Evolutionary conservation across 2,329 filamentous ascomycete species (phyloP).

Genomic region (Penicillium digitatum): DNA sequence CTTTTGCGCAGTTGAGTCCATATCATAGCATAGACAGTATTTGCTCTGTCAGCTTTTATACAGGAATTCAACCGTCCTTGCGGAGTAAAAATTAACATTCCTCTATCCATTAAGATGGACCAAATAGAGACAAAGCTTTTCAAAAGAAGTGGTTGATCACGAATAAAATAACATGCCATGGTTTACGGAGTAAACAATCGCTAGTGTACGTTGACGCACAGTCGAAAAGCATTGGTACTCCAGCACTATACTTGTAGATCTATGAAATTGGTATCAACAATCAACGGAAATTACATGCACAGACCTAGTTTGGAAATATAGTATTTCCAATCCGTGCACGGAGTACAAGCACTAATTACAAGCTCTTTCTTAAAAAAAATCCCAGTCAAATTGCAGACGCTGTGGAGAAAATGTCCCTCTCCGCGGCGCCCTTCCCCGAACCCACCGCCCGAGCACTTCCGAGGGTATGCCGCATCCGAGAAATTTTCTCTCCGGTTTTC

Average conservation of each 20-base stretch:
- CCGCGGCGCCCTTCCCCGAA: constrained; percentile 23
- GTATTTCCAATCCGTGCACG: not conserved
- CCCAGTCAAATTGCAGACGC: not conserved
- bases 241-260: not conserved
- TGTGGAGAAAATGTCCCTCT: constrained; percentile 20
- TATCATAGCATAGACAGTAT: not conserved
- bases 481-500: constrained; percentile 40
- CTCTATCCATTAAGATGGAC: not conserved
- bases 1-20: not conserved
- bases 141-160: not conserved
- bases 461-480: constrained; percentile 41
- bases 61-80: not conserved
- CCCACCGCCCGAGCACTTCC: constrained; percentile 39
- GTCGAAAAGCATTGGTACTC: not conserved
- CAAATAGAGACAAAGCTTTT: not conserved
- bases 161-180: not conserved
- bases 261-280: not conserved
- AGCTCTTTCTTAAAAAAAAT: not conserved
- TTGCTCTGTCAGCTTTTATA: not conserved
- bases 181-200: constrained; percentile 5
- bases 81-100: not conserved
- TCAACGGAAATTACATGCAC: not conserved
- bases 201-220: not conserved
- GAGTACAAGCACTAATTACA: not conserved
- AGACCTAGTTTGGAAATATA: not conserved